phyloP scores from a whole-genome alignment of 1,284 basidiomycete genomes.

The Heterobasidion annosum region DNA sequence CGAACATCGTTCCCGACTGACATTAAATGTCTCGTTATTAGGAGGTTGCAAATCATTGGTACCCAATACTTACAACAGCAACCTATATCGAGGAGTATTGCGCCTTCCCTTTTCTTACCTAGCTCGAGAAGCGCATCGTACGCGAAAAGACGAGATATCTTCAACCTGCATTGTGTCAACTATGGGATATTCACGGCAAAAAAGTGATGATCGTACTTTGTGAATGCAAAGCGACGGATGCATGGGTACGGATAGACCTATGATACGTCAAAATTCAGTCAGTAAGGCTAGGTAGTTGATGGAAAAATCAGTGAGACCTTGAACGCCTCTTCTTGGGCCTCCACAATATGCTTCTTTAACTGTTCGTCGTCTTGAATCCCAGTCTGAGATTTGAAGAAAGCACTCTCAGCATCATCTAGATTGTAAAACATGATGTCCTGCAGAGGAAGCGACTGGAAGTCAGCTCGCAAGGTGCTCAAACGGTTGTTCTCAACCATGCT shows the following conservation, averaged over 20 bases:
- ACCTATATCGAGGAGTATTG: constrained; percentile 18
- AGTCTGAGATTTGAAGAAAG: constrained; percentile 4
- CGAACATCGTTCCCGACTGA: constrained; percentile 8
- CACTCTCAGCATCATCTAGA: constrained; percentile 1
- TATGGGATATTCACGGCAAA: not conserved
- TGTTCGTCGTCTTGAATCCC: constrained; percentile 1
- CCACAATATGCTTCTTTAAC: constrained; percentile 2
- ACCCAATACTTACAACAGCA: constrained; percentile 15
- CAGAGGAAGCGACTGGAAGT: too few species aligned
- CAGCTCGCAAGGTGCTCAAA: not conserved
- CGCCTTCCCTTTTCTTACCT: constrained; percentile 13
- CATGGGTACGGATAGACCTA: constrained; percentile 3
- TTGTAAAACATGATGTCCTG: not conserved
- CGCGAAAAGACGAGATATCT: constrained; percentile 9
- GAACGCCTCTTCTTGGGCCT: not conserved
- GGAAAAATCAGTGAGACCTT: not conserved
- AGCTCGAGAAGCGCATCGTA: constrained; percentile 14
- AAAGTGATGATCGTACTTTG: not conserved
- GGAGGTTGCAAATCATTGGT: not conserved
- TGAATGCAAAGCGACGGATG: constrained; percentile 1
- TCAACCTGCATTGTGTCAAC: constrained; percentile 6
- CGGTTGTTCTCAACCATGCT: not conserved
- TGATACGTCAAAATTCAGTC: not conserved
- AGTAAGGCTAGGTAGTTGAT: not conserved
- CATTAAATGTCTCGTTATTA: too few species aligned